Base-by-base conservation (phyloP, 441 rosid species). In the Adansonia grandidieri region DNA sequence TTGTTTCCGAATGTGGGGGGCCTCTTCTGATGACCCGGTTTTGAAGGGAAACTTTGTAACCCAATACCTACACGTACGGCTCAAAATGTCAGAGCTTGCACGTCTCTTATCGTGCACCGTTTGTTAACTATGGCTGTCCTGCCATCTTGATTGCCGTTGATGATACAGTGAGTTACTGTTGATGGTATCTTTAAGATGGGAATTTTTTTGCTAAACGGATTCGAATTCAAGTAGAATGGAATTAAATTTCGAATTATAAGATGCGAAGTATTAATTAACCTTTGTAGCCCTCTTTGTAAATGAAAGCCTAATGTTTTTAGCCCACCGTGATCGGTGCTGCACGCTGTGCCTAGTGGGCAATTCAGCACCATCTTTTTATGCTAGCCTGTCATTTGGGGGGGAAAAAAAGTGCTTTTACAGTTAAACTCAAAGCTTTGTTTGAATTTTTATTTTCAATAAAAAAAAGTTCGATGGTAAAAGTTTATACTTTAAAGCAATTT, bases 21-120 rank as follows among this genome's bases (percentile, higher is more conserved):
- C 3, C 40, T 20, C 24, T 6, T n/a, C 10, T 9, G 44, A 40
- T 40, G 22, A 50, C 75, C 14, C 48, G 28, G 54, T 83, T 80
- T 83, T 80, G 82, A 76, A 77, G 48, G 65, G 69, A 67, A 71
- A 66, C 73, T 82, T 51, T 69, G 69, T 73, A 20, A 28, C 9
- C 8, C 64, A 60, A 22, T 66, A 11, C 66, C 74, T 19, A 57
- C 13, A 17, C 69, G 64, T 63, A 54, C 73, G 80, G 56, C n/a
- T 64, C 7, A 6, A 11, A 45, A 28, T 65, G 81, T 78, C 78
- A 72, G 77, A 13, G 53, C 37, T 69, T 82, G 56, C 78, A 72
- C 80, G 83, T 44, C 76, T 58, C 15, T 22, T 14, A 1, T 70
- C 77, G 75, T 81, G 86, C 81, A 71, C 84, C 56, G 53, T 54